phyloP scores from a whole-genome alignment of 225 moss, liverwort and hornwort species.

The Ulota crispa region DNA sequence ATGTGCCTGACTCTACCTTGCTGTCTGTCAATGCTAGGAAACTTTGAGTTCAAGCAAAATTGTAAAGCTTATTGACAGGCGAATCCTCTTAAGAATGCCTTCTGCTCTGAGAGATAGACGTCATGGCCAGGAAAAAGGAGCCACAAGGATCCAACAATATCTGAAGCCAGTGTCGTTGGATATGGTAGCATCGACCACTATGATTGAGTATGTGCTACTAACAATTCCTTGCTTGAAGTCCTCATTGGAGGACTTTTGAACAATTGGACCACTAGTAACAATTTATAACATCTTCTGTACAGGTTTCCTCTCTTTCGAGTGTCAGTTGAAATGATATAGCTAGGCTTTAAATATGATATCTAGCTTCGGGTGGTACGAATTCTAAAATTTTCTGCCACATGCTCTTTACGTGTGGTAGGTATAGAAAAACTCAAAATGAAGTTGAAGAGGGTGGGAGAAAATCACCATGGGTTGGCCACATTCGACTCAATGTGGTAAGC shows the following conservation, averaged over 20 bases:
- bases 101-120: slow-evolving; percentile 46
- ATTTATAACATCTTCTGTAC: neutral
- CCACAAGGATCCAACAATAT: slow-evolving; percentile 51
- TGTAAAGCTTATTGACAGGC: slow-evolving; percentile 58
- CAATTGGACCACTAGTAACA: neutral
- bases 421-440: slow-evolving; percentile 36
- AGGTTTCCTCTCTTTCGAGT: neutral
- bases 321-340: neutral
- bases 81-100: slow-evolving; percentile 70
- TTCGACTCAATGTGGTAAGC: slow-evolving; percentile 67
- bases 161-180: slow-evolving; percentile 66
- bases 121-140: slow-evolving; percentile 67
- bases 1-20: slow-evolving; percentile 22
- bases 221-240: slow-evolving; percentile 17
- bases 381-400: slow-evolving; percentile 13
- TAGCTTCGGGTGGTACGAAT: neutral
- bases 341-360: neutral
- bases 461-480: slow-evolving; percentile 82
- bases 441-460: slow-evolving; percentile 49
- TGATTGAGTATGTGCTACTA: slow-evolving; percentile 69
- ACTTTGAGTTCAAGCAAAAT: slow-evolving; percentile 52
- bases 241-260: slow-evolving; percentile 6
- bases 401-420: slow-evolving; percentile 38
- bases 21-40: slow-evolving; percentile 58
- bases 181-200: slow-evolving; percentile 54